These are phyloP conservation scores for Pharus latifolius DNA, from an alignment of 176 grass and related monocot species.

Conservation along the genomic window DNA sequence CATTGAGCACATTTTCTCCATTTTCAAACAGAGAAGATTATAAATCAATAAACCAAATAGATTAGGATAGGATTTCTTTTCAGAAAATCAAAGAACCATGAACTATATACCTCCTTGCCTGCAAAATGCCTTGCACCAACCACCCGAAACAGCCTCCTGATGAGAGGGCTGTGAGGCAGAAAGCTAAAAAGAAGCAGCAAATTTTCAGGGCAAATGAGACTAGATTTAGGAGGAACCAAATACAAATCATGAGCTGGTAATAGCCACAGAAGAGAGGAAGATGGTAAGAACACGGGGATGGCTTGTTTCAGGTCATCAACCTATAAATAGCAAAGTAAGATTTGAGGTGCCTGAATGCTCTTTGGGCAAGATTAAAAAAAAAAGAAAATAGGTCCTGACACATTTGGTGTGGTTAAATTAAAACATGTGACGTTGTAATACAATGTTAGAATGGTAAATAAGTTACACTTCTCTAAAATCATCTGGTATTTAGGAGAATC, in stretches of 20 bases:
- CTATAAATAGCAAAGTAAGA: constrained; percentile 37
- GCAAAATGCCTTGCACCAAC: constrained; percentile 9
- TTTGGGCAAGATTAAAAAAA: not conserved
- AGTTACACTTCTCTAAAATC: too few relatives aligned
- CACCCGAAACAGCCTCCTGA: constrained; percentile 1
- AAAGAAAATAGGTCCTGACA: not conserved
- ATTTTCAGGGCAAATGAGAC: not conserved
- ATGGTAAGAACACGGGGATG: not conserved
- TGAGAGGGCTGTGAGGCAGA: not conserved
- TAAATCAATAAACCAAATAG: not conserved
- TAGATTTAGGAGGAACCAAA: constrained; percentile 10
- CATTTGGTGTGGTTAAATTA: not conserved
- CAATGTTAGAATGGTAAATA: too few relatives aligned
- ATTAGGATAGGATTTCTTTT: not conserved
- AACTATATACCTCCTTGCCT: not conserved
- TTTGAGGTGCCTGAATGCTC: constrained; percentile 25
- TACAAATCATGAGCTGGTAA: constrained; percentile 3
- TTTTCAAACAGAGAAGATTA: not conserved
- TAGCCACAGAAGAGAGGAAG: not conserved
- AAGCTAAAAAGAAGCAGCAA: not conserved
- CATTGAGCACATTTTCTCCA: too few relatives aligned
- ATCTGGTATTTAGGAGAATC: too few relatives aligned
- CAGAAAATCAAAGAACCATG: not conserved
- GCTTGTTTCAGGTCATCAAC: not conserved
- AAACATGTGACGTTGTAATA: not conserved